Evolutionary conservation across 768 basidiomycete genomes (phyloP), one percentile per base, ranked within the genome.

Genomic region (Lentinula lateritia): DNA sequence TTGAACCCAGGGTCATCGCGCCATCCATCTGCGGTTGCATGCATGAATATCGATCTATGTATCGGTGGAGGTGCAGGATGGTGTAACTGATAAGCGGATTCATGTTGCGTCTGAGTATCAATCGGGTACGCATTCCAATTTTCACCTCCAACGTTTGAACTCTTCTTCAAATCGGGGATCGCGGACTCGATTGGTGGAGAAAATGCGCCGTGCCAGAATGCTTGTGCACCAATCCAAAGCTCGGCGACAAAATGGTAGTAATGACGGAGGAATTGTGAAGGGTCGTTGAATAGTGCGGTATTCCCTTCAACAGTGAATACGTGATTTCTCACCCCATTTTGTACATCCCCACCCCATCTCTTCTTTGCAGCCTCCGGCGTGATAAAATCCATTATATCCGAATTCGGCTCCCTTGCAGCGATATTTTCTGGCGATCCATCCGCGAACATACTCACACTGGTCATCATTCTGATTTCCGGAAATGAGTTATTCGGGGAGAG

Each of bases 171-270:
- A 23, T 23, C 23, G 23, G 23, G 23, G 23, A 23, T 23, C 23
- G 23, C 3, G 23, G 23, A 23, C 3, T 23, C 23, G 23, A 23
- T 23, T 23, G 23, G 23, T 23, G 23, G 23, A 23, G 23, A 23
- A 23, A 50, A 82, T 6, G 86, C 79, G 39, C 87, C 86, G 50
- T 78, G 76, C 87, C 87, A 91, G 66, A 91, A 82, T 1, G 89
- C 82, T 81, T 90, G 91, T 3, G 82, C 74, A 36, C 92, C 92
- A 36, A 93, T 76, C 61, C 92, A 74, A 52, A 92, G 83, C 69
- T 95, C 93, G 0, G 89, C 93, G 36, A 88, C 89, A 62, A 92
- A 87, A 73, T 94, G 93, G 72, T 93, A 94, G 71, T 93, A 94
- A 70, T 94, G 93, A 50, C 79, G 76, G n/a, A 93, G 79, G 79